Evolutionary conservation across 306 rosid species (phyloP).

Genomic region (Prunus kanzakura): DNA sequence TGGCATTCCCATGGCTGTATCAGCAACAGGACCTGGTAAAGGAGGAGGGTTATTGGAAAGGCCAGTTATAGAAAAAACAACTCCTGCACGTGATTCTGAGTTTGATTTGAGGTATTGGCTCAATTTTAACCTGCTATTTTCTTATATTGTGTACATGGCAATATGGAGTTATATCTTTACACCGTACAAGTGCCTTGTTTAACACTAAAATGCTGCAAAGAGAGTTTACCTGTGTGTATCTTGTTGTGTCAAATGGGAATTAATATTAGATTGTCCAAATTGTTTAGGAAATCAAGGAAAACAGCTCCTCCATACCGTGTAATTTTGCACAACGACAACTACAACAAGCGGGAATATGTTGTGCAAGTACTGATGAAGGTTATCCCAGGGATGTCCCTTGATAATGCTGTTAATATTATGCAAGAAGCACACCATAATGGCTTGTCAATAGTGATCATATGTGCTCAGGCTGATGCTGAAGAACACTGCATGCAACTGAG

Average conservation of each 20-base stretch:
- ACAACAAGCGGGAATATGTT: constrained; percentile 69
- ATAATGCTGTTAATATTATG: constrained; percentile 74
- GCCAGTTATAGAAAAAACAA: constrained; percentile 52
- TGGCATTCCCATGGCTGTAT: constrained; percentile 44
- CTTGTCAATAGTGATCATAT: constrained; percentile 59
- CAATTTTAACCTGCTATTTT: background rate
- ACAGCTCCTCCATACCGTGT: constrained; percentile 68
- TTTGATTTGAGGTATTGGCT: constrained; percentile 56
- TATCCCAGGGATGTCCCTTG: constrained; percentile 78
- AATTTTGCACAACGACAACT: constrained; percentile 70
- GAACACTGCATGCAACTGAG: constrained; percentile 74
- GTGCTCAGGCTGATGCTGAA: constrained; percentile 75
- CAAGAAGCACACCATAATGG: constrained; percentile 78
- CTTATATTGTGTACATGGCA: background rate
- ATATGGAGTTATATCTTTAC: background rate
- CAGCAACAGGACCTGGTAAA: constrained; percentile 46
- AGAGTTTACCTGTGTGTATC: background rate
- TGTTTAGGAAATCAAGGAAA: constrained; percentile 55
- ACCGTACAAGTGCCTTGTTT: background rate
- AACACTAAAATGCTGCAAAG: background rate
- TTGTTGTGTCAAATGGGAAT: background rate
- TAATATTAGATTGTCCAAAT: background rate
- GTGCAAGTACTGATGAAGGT: constrained; percentile 87
- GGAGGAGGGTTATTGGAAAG: constrained; percentile 65
- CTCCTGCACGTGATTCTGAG: constrained; percentile 68